These are phyloP conservation scores for Phtheirospermum japonicum DNA, from an alignment of 257 asterid species.

Conservation along the genomic window DNA sequence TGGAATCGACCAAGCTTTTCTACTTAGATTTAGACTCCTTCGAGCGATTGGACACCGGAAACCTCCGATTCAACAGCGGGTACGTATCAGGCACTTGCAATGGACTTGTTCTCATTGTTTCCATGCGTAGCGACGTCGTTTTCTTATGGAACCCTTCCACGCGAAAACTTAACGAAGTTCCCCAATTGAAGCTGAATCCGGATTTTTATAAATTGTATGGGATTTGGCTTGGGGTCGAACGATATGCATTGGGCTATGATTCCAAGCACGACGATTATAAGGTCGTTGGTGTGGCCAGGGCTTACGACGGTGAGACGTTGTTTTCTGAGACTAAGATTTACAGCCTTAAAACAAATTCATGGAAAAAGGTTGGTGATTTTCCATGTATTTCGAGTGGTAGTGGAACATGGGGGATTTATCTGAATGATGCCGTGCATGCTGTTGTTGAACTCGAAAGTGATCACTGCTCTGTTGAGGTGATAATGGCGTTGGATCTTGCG, in stretches of 20 bases:
- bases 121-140: constrained; percentile 29
- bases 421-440: constrained; percentile 51
- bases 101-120: constrained; percentile 40
- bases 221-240: constrained; percentile 5
- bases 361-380: constrained; percentile 45
- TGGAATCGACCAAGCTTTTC: constrained; percentile 37
- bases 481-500: constrained; percentile 52
- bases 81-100: constrained; percentile 34
- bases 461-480: constrained; percentile 6
- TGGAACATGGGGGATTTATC: constrained; percentile 50
- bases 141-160: constrained; percentile 60
- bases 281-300: constrained; percentile 44
- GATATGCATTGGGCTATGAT: constrained; percentile 53
- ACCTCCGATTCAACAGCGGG: constrained; percentile 37
- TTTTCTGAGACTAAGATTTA: constrained; percentile 39
- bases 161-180: constrained; percentile 33
- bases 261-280: constrained; percentile 47
- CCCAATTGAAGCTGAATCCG: too few species aligned
- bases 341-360: constrained; percentile 45
- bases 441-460: constrained; percentile 22
- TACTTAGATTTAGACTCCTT: constrained; percentile 30
- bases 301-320: too few species aligned
- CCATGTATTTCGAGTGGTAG: constrained; percentile 42
- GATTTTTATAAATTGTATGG: too few species aligned
- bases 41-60: constrained; percentile 22